Conservation (phyloP, 2,329 filamentous ascomycete species). For the Monilinia aucupariae region DNA sequence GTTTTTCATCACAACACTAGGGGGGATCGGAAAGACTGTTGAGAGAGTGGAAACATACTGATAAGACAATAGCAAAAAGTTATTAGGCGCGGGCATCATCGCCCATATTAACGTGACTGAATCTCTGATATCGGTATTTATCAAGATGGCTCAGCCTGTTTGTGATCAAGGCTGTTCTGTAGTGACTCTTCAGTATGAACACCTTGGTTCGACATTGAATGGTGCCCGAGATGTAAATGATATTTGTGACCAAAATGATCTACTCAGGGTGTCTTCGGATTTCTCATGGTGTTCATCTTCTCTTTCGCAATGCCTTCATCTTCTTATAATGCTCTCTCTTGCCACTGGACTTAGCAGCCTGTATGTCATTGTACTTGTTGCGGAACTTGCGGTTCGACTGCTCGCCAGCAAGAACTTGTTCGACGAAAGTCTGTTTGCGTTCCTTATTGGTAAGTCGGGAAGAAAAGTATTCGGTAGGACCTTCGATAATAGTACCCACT, state of each 20-base stretch:
- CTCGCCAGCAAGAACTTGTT: constrained; percentile 71
- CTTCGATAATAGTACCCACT: constrained; percentile 81
- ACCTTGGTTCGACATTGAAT: not conserved
- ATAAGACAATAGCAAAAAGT: not conserved
- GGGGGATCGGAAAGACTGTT: not conserved
- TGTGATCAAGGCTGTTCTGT: not conserved
- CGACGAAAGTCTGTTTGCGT: constrained; percentile 77
- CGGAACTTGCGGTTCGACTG: constrained; percentile 67
- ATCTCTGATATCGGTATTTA: not conserved
- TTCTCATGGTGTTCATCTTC: constrained; percentile 15
- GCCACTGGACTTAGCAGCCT: constrained; percentile 75
- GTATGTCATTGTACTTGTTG: constrained; percentile 81
- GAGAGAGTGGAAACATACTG: constrained; percentile 11
- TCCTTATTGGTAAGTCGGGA: constrained; percentile 80
- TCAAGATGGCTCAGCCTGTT: not conserved
- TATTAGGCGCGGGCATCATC: not conserved
- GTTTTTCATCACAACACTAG: constrained; percentile 16
- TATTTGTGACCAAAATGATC: not conserved
- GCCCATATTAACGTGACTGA: not conserved
- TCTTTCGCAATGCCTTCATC: constrained; percentile 46
- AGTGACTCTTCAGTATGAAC: not conserved
- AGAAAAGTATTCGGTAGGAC: constrained; percentile 81
- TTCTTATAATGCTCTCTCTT: constrained; percentile 88
- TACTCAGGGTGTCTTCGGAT: constrained; percentile 3
- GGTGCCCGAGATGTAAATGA: not conserved